Base-by-base conservation (phyloP, 78 protist species). In the Reticulomyxa filosa region DNA sequence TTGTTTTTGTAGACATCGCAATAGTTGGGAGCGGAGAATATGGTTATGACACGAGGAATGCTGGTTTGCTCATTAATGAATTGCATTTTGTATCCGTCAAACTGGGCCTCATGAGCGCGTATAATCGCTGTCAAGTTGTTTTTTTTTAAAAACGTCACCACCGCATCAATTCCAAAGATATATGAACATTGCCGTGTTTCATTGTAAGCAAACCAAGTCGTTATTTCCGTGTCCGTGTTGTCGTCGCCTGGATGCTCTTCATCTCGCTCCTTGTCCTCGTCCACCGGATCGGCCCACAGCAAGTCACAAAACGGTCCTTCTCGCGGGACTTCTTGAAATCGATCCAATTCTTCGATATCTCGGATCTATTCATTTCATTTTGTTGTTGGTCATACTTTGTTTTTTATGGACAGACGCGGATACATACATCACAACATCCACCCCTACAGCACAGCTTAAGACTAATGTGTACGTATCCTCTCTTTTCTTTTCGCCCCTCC, bases 101-200 rank as follows among this genome's bases (percentile, higher is more conserved):
- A 78, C 65, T 89, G 90, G 0, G 92, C 96, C 65, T 95, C 99
- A 65, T 95, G 99, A n/a, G 95, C 99, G 38, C 99, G 81, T n/a
- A 94, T 82, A 6, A 94, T 70, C 0, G 93, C 85, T 20, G 86
- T 51, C 30, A 94, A 66, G 33, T 75, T 67, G 74, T 94, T 94
- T 22, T 68, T 27, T 35, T 83, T 78, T 39, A 94, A 46, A 55
- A 94, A 94, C n/a, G 35, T 17, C 52, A 83, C 72, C 39, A 73
- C 93, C 17, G 98, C 96, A 30, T 32, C 46, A 4, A 22, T 72
- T 13, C 57, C 51, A 48, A 39, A 91, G 52, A 61, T 55, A 38
- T 88, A 87, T 57, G 90, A 79, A 77, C 98, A 90, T 0, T 93
- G 93, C 42, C 98, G 72, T 22, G 67, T 62, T 38, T 73, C 65